A percentile compares a stretch with the other conserved stretches of the same genome.
Conservation (phyloP, 306 rosid genomes). For the Casuarina equisetifolia region DNA sequence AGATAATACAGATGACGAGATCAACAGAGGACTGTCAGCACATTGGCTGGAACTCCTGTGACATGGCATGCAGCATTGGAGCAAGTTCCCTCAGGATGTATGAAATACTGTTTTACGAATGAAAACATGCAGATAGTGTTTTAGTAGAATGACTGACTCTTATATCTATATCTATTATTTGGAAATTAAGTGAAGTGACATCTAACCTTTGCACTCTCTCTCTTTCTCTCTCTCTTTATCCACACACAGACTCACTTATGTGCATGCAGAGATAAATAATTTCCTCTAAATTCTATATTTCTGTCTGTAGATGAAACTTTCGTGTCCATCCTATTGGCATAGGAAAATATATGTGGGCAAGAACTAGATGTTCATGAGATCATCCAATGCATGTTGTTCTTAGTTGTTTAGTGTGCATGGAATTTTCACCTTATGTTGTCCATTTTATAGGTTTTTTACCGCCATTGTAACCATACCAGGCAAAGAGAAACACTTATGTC, state of each 20-base stretch:
- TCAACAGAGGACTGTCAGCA: conserved; percentile 52
- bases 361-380: not conserved
- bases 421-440: not conserved
- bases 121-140: conserved; percentile 14
- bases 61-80: conserved; percentile 92
- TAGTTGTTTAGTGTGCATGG: not conserved
- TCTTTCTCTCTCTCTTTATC: not conserved
- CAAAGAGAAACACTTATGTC: not conserved
- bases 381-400: not conserved
- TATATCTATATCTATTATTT: not conserved
- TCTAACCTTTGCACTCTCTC: not conserved
- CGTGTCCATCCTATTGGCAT: not conserved
- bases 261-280: not conserved
- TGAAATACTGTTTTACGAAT: conserved; percentile 28
- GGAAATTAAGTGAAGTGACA: not conserved
- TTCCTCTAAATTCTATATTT: not conserved
- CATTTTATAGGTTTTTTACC: not conserved
- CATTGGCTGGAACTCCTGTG: conserved; percentile 70
- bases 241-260: not conserved
- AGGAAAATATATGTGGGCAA: not conserved
- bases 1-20: conserved; percentile 40
- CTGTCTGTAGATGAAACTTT: not conserved
- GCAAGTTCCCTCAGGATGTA: conserved; percentile 92
- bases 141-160: not conserved
- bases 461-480: not conserved